A percentile compares a stretch with the other conserved stretches of the same genome.
Conservation (phyloP, 768 basidiomycete genomes). For the Pleurotus giganteus region DNA sequence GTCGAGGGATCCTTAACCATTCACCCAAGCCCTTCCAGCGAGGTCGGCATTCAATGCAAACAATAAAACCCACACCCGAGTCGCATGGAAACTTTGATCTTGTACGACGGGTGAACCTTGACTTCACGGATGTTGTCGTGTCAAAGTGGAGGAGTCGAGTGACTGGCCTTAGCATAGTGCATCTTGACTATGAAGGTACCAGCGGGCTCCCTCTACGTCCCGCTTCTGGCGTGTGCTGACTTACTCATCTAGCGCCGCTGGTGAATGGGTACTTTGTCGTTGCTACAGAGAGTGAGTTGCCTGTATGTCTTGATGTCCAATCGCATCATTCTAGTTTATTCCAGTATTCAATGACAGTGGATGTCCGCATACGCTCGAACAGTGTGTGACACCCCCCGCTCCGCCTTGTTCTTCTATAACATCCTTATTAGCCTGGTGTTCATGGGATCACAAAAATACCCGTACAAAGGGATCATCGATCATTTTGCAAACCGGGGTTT, state of each 20-base stretch:
- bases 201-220: constrained; percentile 10
- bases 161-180: constrained; percentile 87
- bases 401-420: constrained; percentile 3
- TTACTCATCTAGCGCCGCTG: constrained; percentile 61
- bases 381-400: constrained; percentile 48
- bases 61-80: constrained; percentile 32
- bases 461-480: constrained; percentile 95
- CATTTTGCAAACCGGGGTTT: constrained; percentile 93
- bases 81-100: constrained; percentile 82
- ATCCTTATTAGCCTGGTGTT: constrained; percentile 67
- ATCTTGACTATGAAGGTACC: constrained; percentile 86
- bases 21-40: constrained; percentile 7
- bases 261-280: constrained; percentile 92
- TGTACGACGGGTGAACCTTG: constrained; percentile 69
- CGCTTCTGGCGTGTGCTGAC: constrained; percentile 15
- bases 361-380: constrained; percentile 94
- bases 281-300: constrained; percentile 74
- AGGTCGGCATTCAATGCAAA: constrained; percentile 12
- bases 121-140: constrained; percentile 76
- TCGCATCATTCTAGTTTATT: neutral
- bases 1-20: neutral
- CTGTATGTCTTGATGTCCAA: neutral
- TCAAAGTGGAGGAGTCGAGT: constrained; percentile 88
- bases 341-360: constrained; percentile 93
- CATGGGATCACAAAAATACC: constrained; percentile 94